Evolutionary conservation across 2,329 filamentous ascomycete genomes (phyloP).

Genomic region (Trichoderma lentiforme): DNA sequence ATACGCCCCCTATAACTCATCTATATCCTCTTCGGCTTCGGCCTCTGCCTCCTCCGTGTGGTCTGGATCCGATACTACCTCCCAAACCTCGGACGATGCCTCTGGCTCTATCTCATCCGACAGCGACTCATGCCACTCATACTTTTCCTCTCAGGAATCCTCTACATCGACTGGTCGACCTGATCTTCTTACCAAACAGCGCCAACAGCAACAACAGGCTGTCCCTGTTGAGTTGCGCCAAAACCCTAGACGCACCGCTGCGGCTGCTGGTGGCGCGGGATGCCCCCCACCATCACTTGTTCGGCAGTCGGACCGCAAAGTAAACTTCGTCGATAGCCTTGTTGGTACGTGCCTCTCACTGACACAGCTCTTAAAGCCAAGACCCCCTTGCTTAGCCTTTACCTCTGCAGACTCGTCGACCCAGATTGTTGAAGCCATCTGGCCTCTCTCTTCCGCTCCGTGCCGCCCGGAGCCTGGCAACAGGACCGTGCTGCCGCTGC

Average conservation of each 20-base stretch:
- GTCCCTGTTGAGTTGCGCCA: slow-evolving; percentile 62
- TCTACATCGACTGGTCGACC: not conserved
- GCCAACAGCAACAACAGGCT: slow-evolving; percentile 26
- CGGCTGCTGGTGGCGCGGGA: slow-evolving; percentile 52
- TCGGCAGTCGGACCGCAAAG: slow-evolving; percentile 86
- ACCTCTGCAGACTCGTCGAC: slow-evolving; percentile 78
- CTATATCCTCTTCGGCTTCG: slow-evolving; percentile 71
- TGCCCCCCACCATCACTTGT: slow-evolving; percentile 71
- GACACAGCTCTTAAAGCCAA: slow-evolving; percentile 18
- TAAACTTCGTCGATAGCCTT: slow-evolving; percentile 93
- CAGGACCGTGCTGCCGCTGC: slow-evolving; percentile 80
- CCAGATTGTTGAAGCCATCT: slow-evolving; percentile 95
- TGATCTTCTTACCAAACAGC: slow-evolving; percentile 21
- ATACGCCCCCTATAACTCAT: slow-evolving; percentile 64
- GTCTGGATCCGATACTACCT: slow-evolving; percentile 68
- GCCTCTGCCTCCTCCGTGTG: slow-evolving; percentile 68
- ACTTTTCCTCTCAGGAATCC: slow-evolving; percentile 33
- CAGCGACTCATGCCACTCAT: slow-evolving; percentile 46
- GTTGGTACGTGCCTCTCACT: slow-evolving; percentile 73
- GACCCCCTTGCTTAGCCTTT: slow-evolving; percentile 34
- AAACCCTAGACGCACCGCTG: slow-evolving; percentile 57
- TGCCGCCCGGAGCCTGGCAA: slow-evolving; percentile 69
- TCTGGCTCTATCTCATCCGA: slow-evolving; percentile 61
- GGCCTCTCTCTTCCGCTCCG: slow-evolving; percentile 82
- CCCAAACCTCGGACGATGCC: slow-evolving; percentile 67